Conservation (phyloP, 805 yeast species). For the Spathaspora gorwiae region DNA sequence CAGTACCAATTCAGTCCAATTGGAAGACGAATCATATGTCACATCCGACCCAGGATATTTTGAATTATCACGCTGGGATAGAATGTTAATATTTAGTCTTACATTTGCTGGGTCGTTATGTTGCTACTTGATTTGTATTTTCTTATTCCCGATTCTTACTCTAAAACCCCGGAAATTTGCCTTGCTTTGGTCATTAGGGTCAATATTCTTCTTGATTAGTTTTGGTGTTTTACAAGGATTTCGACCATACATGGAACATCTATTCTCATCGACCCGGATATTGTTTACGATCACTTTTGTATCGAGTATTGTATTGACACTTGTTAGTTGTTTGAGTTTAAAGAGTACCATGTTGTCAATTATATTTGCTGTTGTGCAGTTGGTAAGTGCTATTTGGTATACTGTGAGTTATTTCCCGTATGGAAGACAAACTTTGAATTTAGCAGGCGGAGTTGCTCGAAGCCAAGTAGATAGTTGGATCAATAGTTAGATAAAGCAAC, state of each 20-base stretch:
- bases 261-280: constrained; percentile 39
- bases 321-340: constrained; percentile 32
- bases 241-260: constrained; percentile 35
- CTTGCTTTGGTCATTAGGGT: constrained; percentile 44
- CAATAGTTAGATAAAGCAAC: constrained; percentile 15
- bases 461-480: constrained; percentile 43
- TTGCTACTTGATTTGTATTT: constrained; percentile 40
- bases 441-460: constrained; percentile 41
- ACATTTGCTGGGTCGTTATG: constrained; percentile 40
- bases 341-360: constrained; percentile 36
- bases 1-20: constrained; percentile 29
- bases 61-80: constrained; percentile 43
- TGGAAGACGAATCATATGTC: constrained; percentile 41
- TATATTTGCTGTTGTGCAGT: constrained; percentile 37
- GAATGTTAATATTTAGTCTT: constrained; percentile 42
- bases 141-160: constrained; percentile 39
- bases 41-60: constrained; percentile 41
- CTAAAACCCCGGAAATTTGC: constrained; percentile 44
- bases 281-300: constrained; percentile 35
- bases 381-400: constrained; percentile 40
- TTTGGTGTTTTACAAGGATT: constrained; percentile 44
- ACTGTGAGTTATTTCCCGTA: constrained; percentile 46
- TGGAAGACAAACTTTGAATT: constrained; percentile 40
- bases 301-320: constrained; percentile 37
- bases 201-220: constrained; percentile 41